phyloP scores from a whole-genome alignment of 1,139 yeast species.

The Yamadazyma dendronema region DNA sequence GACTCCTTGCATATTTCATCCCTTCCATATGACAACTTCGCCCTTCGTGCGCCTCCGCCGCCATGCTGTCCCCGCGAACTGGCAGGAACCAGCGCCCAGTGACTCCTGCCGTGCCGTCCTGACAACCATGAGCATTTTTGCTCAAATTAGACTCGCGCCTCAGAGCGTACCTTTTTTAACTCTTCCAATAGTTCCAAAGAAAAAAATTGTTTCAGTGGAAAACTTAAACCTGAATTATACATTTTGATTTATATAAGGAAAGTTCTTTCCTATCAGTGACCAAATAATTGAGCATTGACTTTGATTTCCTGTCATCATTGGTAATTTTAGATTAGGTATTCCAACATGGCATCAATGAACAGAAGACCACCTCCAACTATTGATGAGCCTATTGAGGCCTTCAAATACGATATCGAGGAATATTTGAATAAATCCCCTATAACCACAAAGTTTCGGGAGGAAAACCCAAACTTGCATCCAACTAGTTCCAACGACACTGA shows the following conservation, averaged over 20 bases:
- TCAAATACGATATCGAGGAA: conserved; percentile 19
- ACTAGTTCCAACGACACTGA: conserved; percentile 10
- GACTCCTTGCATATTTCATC: too few species aligned
- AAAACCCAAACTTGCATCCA: conserved; percentile 30
- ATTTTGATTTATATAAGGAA: too few species aligned
- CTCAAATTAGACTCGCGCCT: neutral
- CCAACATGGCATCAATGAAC: neutral
- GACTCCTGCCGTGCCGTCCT: neutral
- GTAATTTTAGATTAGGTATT: too few species aligned
- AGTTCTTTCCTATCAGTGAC: neutral
- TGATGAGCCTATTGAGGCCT: conserved; percentile 8
- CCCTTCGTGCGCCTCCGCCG: too few species aligned
- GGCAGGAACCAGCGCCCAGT: too few species aligned
- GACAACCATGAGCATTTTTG: neutral
- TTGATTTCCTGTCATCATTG: too few species aligned
- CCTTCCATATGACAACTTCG: too few species aligned
- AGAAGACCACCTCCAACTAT: conserved; percentile 15
- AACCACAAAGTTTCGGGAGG: conserved; percentile 21
- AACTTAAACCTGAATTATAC: neutral
- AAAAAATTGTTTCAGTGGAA: conserved; percentile 1
- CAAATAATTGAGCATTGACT: too few species aligned
- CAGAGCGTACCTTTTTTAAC: neutral
- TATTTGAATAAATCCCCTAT: conserved; percentile 25
- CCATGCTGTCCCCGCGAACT: too few species aligned
- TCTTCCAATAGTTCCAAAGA: neutral